These are phyloP conservation scores for Closterium sp. DNA, from an alignment of 139 green algal species.

Conservation along the genomic window DNA sequence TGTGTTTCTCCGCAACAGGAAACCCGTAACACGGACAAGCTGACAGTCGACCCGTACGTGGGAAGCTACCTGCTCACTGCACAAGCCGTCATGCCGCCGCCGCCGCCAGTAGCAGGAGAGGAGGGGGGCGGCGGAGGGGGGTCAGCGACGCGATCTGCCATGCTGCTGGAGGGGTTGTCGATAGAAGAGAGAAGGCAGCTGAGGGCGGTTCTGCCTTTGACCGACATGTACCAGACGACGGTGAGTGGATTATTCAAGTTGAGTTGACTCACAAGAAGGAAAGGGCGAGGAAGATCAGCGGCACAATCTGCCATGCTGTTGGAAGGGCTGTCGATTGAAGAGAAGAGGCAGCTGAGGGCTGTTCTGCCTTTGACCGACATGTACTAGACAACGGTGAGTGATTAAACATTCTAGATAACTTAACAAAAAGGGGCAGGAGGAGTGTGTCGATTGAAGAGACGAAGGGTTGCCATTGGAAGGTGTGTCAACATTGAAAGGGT, in stretches of 20 bases:
- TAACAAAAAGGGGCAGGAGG: no score
- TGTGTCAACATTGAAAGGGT: no score
- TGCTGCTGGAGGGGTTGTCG: not conserved
- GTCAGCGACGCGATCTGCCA: not conserved
- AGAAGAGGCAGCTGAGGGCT: not conserved
- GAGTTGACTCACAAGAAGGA: no score
- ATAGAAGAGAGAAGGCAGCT: not conserved
- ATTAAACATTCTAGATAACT: no score
- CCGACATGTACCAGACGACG: not conserved
- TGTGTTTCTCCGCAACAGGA: no score
- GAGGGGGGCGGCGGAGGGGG: not conserved
- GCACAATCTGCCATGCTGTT: not conserved
- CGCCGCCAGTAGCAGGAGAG: not conserved
- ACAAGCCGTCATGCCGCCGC: not conserved
- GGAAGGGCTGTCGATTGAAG: not conserved
- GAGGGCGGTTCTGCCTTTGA: not conserved
- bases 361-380: not conserved
- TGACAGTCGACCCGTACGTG: no score
- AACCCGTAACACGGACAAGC: no score
- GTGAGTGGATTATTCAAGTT: no score
- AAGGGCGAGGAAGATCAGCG: no score
- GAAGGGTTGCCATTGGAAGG: no score
- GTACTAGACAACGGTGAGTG: no score
- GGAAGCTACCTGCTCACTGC: not conserved
- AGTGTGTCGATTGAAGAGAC: no score